Percentiles rank a stretch among this genome's conserved stretches.
phyloP scores from a whole-genome alignment of 1,284 basidiomycete species.

The Xerocomus alliaceus region DNA sequence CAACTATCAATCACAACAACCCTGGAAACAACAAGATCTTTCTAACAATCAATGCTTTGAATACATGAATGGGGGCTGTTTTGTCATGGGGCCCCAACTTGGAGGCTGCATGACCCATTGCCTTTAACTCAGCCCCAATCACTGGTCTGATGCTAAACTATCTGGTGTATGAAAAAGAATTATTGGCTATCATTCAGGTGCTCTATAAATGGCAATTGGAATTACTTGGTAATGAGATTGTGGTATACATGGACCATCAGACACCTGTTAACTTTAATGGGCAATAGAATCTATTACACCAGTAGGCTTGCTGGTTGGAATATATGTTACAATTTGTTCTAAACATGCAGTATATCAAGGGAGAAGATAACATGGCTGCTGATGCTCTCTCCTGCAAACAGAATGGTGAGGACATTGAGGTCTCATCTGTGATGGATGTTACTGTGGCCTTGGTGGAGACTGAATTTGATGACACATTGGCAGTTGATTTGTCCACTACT shows the following conservation, averaged over 20 bases:
- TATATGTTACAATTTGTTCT: not conserved
- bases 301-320: not conserved
- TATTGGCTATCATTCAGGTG: slow-evolving; percentile 44
- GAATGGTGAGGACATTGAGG: not conserved
- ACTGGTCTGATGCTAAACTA: slow-evolving; percentile 44
- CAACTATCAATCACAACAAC: not conserved
- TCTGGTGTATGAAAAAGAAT: slow-evolving; percentile 46
- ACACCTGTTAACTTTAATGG: not conserved
- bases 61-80: not conserved
- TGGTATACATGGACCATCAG: not conserved
- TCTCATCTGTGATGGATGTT: too few relatives aligned
- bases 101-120: not conserved
- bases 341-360: not conserved
- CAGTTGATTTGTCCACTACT: too few relatives aligned
- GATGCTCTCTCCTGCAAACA: not conserved
- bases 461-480: too few relatives aligned
- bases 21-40: not conserved
- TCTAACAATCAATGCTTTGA: not conserved
- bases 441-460: too few relatives aligned
- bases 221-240: slow-evolving; percentile 39
- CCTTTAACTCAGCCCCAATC: not conserved
- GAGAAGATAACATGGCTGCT: not conserved
- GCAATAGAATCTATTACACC: not conserved
- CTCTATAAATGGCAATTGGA: slow-evolving; percentile 45
- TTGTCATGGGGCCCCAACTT: not conserved